phyloP scores from a whole-genome alignment of 1,139 yeast species.

The Geotrichum phurueaensis region DNA sequence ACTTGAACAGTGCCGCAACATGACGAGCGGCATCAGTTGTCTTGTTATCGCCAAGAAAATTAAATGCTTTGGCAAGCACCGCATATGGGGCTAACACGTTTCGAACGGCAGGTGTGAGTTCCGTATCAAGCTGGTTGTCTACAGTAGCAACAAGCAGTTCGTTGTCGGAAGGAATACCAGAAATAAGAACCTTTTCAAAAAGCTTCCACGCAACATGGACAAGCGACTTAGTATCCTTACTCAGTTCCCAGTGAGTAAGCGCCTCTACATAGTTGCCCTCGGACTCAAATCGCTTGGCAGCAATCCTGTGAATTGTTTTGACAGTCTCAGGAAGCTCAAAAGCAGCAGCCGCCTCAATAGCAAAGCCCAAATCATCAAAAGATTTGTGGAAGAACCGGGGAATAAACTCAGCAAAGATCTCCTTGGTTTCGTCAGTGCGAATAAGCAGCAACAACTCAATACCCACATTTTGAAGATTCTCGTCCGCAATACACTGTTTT shows the following conservation, averaged over 20 bases:
- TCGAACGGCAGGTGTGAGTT: constrained; percentile 49
- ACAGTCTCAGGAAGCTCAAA: constrained; percentile 32
- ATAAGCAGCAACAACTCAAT: constrained; percentile 24
- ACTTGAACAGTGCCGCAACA: constrained; percentile 52
- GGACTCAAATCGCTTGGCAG: constrained; percentile 22
- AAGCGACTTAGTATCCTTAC: constrained; percentile 49
- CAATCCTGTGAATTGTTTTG: constrained; percentile 21
- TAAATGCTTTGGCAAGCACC: constrained; percentile 49
- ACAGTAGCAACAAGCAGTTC: constrained; percentile 30
- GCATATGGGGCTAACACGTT: constrained; percentile 73
- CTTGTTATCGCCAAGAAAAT: constrained; percentile 29
- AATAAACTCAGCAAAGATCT: constrained; percentile 52
- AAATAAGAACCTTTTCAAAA: constrained; percentile 57
- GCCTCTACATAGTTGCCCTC: constrained; percentile 52
- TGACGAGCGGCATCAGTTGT: constrained; percentile 34
- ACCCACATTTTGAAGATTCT: constrained; percentile 22
- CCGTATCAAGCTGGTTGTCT: constrained; percentile 18
- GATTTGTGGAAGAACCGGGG: constrained; percentile 51
- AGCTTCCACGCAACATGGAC: constrained; percentile 43
- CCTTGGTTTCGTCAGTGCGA: constrained; percentile 34
- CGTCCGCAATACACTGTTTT: constrained; percentile 23
- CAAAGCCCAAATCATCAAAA: constrained; percentile 79
- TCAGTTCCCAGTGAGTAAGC: constrained; percentile 58
- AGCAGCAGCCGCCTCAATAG: constrained; percentile 50
- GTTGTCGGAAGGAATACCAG: constrained; percentile 34